Evolutionary conservation across 2,329 filamentous ascomycete genomes (phyloP).

Genomic region (Fusarium pseudograminearum): DNA sequence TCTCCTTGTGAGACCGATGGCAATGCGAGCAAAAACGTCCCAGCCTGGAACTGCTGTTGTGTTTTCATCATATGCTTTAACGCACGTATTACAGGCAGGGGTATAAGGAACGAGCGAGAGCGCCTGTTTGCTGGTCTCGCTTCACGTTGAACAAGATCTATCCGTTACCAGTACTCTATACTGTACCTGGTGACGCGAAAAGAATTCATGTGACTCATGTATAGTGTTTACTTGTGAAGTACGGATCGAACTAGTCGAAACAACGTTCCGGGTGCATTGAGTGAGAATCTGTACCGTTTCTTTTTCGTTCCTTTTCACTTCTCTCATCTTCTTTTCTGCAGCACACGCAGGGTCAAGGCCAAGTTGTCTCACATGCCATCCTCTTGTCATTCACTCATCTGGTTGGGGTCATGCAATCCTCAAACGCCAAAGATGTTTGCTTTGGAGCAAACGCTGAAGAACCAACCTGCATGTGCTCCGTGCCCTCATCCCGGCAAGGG

Average conservation of each 20-base stretch:
- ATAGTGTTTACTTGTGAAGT: conserved; percentile 12
- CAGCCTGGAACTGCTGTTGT: conserved; percentile 23
- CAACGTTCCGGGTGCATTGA: background rate
- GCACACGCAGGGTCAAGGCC: background rate
- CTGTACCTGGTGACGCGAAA: conserved; percentile 16
- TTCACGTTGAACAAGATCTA: conserved; percentile 1
- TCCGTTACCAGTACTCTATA: background rate
- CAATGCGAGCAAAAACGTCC: conserved; percentile 23
- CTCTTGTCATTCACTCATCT: background rate
- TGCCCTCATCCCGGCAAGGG: conserved; percentile 21
- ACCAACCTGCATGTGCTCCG: conserved; percentile 23
- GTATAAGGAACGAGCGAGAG: conserved; percentile 35
- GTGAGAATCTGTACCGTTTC: background rate
- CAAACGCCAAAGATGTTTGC: conserved; percentile 28
- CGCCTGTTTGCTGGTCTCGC: conserved; percentile 8
- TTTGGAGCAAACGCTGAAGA: conserved; percentile 23
- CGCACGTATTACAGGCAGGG: conserved; percentile 38
- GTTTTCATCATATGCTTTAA: conserved; percentile 16
- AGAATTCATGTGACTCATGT: conserved; percentile 27
- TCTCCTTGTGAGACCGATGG: conserved; percentile 7
- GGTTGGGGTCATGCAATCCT: background rate
- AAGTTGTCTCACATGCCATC: background rate
- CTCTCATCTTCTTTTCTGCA: conserved; percentile 18
- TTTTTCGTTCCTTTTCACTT: conserved; percentile 21
- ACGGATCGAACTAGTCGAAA: conserved; percentile 25